Evolutionary conservation across 2,329 filamentous ascomycete genomes (phyloP), one percentile per base, ranked within the genome.

Genomic region (Cadophora luteo-olivacea): DNA sequence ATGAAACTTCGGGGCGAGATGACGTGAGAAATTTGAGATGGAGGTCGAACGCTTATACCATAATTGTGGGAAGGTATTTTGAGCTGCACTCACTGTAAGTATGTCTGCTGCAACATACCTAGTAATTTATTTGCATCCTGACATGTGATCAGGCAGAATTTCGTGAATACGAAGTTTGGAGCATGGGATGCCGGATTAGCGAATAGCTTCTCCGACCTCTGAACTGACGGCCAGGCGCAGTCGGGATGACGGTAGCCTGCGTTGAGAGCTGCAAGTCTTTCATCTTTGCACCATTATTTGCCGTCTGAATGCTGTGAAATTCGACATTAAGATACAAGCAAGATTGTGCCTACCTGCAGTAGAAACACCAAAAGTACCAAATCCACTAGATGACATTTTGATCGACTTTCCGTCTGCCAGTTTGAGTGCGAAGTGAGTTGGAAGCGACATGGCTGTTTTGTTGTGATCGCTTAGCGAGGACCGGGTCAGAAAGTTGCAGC

Each of bases 201-300:
- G 41, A 14, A 45, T 45, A 19, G 41, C 41, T 19, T 45, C 7
- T 45, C 41, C 41, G 11, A 45, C 19, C 7, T 45, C 14, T 19
- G 12, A 45, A 14, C 19, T 19, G 41, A 45, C 14, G 41, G 2
- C 11, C 41, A 45, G 6, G 12, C 6, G 16, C 41, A 45, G 41
- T 45, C 41, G 16, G 19, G 41, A 14, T 11, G 41, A 19, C 41
- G 41, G 6, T 16, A 45, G 12, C 41, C 14, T 5, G 41, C 41
- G 1, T 16, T 45, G 14, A 70, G n/a, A 61, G 70, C 68, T 19
- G 8, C 41, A 14, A 72, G 54, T 29, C 58, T 63, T 29, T 68
- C 66, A 24, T 70, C 61, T 67, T 70, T 70, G 38, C 68, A 68
- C 70, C 68, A 72, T 6, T 55, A 41, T 22, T 11, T 32, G 9